A percentile compares a stretch with the other conserved stretches of the same genome.
phyloP scores from a whole-genome alignment of 1,284 basidiomycete species.

The Boletus semigastroideus region DNA sequence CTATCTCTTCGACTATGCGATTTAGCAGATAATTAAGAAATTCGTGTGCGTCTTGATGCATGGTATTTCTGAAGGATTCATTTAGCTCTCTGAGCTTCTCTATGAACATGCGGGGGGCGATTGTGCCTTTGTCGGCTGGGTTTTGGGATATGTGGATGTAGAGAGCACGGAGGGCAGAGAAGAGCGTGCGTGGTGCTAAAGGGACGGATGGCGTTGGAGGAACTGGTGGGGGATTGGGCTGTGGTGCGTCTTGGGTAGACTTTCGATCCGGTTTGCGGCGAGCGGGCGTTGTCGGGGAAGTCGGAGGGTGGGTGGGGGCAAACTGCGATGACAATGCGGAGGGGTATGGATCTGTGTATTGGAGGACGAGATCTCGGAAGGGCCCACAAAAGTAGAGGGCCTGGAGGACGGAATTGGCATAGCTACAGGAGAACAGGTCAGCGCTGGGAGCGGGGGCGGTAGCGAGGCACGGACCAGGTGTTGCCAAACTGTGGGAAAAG shows the following conservation, averaged over 20 bases:
- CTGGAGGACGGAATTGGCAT: conserved; percentile 97
- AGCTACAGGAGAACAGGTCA: conserved; percentile 51
- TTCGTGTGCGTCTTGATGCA: conserved; percentile 97
- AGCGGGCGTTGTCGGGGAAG: conserved; percentile 32
- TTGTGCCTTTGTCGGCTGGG: conserved; percentile 76
- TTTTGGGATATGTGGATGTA: conserved; percentile 81
- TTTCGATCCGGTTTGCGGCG: conserved; percentile 53
- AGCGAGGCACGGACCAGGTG: conserved; percentile 58
- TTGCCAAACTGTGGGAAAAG: conserved; percentile 67
- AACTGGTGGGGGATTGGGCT: conserved; percentile 22
- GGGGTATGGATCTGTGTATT: conserved; percentile 50
- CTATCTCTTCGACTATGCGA: conserved; percentile 90
- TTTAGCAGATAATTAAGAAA: conserved; percentile 96
- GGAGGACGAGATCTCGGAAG: conserved; percentile 73
- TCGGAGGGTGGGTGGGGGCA: conserved; percentile 15
- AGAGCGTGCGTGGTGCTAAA: conserved; percentile 71
- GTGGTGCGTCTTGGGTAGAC: conserved; percentile 34
- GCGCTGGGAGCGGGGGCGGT: conserved; percentile 4
- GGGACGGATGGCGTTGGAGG: conserved; percentile 45
- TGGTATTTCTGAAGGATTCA: conserved; percentile 80
- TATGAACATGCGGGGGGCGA: conserved; percentile 86
- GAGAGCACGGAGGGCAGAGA: conserved; percentile 88
- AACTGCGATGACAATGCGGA: conserved; percentile 13
- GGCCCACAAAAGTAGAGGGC: conserved; percentile 89
- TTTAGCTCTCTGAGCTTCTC: conserved; percentile 89